Evolutionary conservation across 441 rosid genomes (phyloP).

Genomic region (Rhodomyrtus psidioides): DNA sequence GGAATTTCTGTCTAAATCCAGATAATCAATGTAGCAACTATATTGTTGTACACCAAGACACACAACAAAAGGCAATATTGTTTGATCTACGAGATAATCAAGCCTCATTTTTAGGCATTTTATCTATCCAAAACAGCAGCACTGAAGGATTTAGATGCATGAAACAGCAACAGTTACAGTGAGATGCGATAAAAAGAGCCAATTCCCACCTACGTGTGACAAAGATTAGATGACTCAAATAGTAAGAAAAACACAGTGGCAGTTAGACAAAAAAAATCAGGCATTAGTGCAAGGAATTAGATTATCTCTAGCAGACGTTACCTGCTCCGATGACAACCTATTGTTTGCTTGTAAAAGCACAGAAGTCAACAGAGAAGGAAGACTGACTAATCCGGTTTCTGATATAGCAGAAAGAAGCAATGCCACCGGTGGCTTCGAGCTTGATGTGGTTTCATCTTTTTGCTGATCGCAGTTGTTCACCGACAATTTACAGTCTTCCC

Average conservation of each 20-base stretch:
- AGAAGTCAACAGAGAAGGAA: conserved; percentile 70
- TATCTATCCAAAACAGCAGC: neutral
- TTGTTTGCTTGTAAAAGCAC: conserved; percentile 74
- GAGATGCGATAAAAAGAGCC: neutral
- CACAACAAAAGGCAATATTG: neutral
- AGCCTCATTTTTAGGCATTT: neutral
- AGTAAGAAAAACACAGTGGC: neutral
- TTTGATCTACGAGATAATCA: neutral
- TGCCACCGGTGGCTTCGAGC: conserved; percentile 35
- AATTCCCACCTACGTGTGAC: neutral
- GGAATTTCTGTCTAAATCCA: neutral
- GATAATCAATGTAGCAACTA: neutral
- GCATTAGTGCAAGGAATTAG: neutral
- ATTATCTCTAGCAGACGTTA: conserved; percentile 4
- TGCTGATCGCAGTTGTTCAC: conserved; percentile 16
- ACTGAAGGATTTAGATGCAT: neutral
- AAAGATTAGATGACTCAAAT: neutral
- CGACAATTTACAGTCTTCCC: conserved; percentile 24
- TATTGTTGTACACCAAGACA: neutral
- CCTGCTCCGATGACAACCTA: conserved; percentile 59
- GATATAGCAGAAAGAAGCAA: conserved; percentile 66
- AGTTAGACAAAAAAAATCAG: neutral
- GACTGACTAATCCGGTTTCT: conserved; percentile 76
- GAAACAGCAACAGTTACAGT: neutral
- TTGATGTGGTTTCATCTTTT: conserved; percentile 13